Base-by-base conservation (phyloP, 345 rosid species). In the Rhizophora mangle region DNA sequence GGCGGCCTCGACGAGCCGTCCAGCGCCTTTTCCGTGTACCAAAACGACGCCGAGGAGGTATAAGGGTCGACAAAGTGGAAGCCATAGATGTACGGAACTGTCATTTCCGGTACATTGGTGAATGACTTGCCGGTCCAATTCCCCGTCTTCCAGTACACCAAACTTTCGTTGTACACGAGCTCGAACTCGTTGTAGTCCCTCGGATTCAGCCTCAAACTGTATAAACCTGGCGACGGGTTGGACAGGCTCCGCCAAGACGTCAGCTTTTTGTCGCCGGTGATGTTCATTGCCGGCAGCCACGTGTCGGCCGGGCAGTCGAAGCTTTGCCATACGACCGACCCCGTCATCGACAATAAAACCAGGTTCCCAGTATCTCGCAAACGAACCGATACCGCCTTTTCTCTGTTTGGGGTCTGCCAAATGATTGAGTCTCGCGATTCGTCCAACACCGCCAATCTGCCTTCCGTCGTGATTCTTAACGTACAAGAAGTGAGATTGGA, bases 51-150 rank as follows among this genome's bases (percentile, higher is more conserved):
- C 11, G 82, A 18, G 22, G 88, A 69, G 58, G 37, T 71, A 68
- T 62, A 85, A 0, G 95, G 95, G 65, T 88, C 72, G 6, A 47
- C 24, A 72, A 88, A 90, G 67, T 82, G 73, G 85, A 90, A 88
- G 15, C 30, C 83, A 79, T 90, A 90, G 57, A 90, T 88, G 74
- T 69, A 88, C 29, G 52, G 84, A 19, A 85, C 65, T 11, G 80
- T 78, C 87, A 86, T 81, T 69, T 86, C 77, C 1, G 88, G 90
- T 6, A 88, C 84, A 59, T 75, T 76, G 43, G 74, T 19, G 58
- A 86, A 88, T n/a, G 77, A 70, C n/a, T 51, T 52, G 7, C 93
- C 90, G 13, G 81, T 84, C 88, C 90, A 88, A 55, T 80, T 83
- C 20, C 88, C 93, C 1, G 87, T 84, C 27, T 77, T 79, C 93